Percentiles rank a stretch among this genome's conserved stretches.
Conservation (phyloP, 768 basidiomycete genomes). For the Hygrophorus pudorinus region DNA sequence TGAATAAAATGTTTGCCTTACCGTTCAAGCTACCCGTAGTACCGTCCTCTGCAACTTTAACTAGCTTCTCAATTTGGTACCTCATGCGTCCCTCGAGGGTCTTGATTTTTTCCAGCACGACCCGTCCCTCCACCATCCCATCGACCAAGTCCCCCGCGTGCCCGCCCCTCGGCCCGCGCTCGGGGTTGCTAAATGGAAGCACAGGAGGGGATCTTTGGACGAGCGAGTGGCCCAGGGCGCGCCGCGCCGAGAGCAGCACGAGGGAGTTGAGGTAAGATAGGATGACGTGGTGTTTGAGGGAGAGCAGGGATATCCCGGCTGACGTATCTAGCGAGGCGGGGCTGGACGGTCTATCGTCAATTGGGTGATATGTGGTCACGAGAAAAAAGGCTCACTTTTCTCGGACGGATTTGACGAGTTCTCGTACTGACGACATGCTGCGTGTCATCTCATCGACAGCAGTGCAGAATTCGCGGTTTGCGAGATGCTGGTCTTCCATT, state of each 20-base stretch:
- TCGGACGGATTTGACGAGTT: conserved; percentile 41
- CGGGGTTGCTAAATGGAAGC: conserved; percentile 39
- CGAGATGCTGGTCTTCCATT: not conserved
- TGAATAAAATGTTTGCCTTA: not conserved
- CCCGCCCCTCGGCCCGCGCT: conserved; percentile 45
- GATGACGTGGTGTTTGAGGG: conserved; percentile 77
- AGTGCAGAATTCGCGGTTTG: conserved; percentile 16
- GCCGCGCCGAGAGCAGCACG: conserved; percentile 60
- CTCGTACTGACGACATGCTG: conserved; percentile 52
- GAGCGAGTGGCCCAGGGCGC: conserved; percentile 57
- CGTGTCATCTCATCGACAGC: conserved; percentile 47
- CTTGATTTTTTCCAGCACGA: conserved; percentile 84
- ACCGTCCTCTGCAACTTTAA: conserved; percentile 58
- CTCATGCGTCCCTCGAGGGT: conserved; percentile 78
- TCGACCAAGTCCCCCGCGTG: conserved; percentile 71
- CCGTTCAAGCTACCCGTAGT: not conserved
- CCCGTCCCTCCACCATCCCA: conserved; percentile 65
- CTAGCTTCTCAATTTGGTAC: conserved; percentile 94
- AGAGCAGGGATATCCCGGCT: conserved; percentile 86
- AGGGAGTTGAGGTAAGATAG: conserved; percentile 82
- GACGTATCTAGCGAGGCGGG: conserved; percentile 34
- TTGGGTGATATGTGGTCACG: not conserved
- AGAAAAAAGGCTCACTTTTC: conserved; percentile 36
- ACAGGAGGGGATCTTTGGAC: conserved; percentile 36
- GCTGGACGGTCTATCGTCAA: conserved; percentile 15